Percentiles rank a stretch among this genome's conserved stretches.
Conservation (phyloP, 179 eudicot genomes). For the Silene coronaria region DNA sequence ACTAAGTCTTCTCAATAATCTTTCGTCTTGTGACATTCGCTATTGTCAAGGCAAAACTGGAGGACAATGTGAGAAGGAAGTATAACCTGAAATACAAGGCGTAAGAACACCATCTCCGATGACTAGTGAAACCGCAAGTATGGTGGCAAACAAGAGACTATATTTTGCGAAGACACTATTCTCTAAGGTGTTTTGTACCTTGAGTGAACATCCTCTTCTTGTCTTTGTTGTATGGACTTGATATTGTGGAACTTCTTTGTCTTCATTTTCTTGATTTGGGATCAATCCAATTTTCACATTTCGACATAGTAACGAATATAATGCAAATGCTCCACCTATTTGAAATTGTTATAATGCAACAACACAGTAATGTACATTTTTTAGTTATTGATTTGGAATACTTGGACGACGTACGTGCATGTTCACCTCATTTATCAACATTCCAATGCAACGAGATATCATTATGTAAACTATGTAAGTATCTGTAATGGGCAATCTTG, state of each 20-base stretch:
- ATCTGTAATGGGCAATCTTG: too few species aligned
- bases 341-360: too few species aligned
- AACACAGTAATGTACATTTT: not conserved
- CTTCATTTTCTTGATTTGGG: constrained; percentile 25
- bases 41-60: too few species aligned
- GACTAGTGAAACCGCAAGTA: constrained; percentile 25
- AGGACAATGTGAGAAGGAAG: not conserved
- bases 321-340: constrained; percentile 75
- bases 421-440: too few species aligned
- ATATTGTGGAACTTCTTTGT: constrained; percentile 14
- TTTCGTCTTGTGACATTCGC: too few species aligned
- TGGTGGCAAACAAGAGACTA: constrained; percentile 16
- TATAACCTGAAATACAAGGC: constrained; percentile 28
- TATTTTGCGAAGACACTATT: constrained; percentile 7
- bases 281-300: constrained; percentile 22
- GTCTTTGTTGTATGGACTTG: not conserved
- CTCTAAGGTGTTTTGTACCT: constrained; percentile 14
- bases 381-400: too few species aligned
- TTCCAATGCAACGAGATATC: too few species aligned
- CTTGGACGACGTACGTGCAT: too few species aligned
- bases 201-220: not conserved
- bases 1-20: too few species aligned
- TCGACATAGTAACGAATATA: constrained; percentile 42
- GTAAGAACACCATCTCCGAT: constrained; percentile 29
- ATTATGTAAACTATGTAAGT: too few species aligned